Evolutionary conservation across 169 alveolate genomes (phyloP), one percentile per base, ranked within the genome.

Genomic region (Eimeria tenella): DNA sequence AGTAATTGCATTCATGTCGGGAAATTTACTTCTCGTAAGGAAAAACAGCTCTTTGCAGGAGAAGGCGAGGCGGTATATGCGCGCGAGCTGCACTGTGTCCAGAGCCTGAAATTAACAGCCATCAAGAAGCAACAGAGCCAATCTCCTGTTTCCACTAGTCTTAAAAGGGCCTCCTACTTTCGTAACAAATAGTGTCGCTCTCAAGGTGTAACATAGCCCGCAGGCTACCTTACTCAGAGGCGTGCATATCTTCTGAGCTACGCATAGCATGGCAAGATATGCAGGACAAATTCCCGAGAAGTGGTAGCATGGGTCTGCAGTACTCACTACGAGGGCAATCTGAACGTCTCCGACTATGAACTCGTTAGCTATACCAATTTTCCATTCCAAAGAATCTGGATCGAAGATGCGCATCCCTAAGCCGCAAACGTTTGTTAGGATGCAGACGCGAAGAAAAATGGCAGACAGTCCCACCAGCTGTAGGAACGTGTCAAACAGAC

Each of bases 31-130:
- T 58, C 84, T 90, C 60, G 94, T 90, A 42, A 90, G 90, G 58
- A 90, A 82, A 49, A 74, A 90, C 23, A 90, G 81, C 89, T 90
- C 94, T 60, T 81, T 70, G 81, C 94, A 90, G 15, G 94, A 90
- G 81, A 90, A 90, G 21, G 94, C 58, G 65, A 90, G 89, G 21
- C 94, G 94, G 52, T 90, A 90, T 4, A 90, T 60, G 62, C 94
- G 94, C 21, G 68, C 70, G 11, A 90, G 94, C 58, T 90, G 94
- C 49, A 90, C 49, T 55, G 94, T 90, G 62, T 90, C 94, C 79
- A 90, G 82, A 1, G 89, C 89, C 94, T 90, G 94, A 42, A 71
- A 42, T 19, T n/a, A 62, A n/a, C 91, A 83, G 21, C 79, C 11
- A 42, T 25, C 81, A 63, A 25, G 74, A 17, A 84, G 50, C 92